Base-by-base conservation (phyloP, 305 asterid species). In the Fraxinus nigra region DNA sequence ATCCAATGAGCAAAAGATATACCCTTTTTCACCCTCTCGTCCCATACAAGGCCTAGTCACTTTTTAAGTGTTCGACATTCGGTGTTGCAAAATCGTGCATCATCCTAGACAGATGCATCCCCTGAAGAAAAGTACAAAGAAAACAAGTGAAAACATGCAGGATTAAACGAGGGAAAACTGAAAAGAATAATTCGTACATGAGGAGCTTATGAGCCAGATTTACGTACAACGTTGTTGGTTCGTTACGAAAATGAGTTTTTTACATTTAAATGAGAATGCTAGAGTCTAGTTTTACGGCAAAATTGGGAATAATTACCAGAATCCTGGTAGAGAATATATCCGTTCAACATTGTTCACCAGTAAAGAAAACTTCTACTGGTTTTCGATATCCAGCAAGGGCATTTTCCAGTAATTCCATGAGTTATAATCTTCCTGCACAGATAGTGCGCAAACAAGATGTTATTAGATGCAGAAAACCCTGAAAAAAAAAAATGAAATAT, bases 341-440 rank as follows among this genome's bases (percentile, higher is more conserved):
- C 26, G n/a, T 65, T 7, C n/a, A 65, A 26, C 35, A 33, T 70
- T 70, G 40, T 32, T 67, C 74, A 67, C 18, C 74, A 67, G 74
- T 0, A 67, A 70, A 70, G 43, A 30, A 70, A 32, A 65, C 80
- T 28, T 82, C 90, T 90, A 90, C 86, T 85, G 85, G 88, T 83
- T 81, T 65, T 88, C 92, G 5, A 93, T 33, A 8, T 95, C 95
- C 0, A 90, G 89, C 86, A 95, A 84, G 0, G 98, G 96, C 89
- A 90, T 79, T 87, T 86, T 95, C 98, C 98, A 95, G 87, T 91
- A 95, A 83, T 95, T 95, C 98, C 98, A 95, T 1, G 94, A 88
- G 90, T 95, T 95, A 75, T 84, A 95, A 85, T 93, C 97, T 83
- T 95, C 98, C 97, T 95, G 95, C 91, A 18, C 11, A 4, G 73